A percentile compares a stretch with the other conserved stretches of the same genome.
Evolutionary conservation across 352 stramenopile species (phyloP).

Genomic region (Globisporangium apiculatum): DNA sequence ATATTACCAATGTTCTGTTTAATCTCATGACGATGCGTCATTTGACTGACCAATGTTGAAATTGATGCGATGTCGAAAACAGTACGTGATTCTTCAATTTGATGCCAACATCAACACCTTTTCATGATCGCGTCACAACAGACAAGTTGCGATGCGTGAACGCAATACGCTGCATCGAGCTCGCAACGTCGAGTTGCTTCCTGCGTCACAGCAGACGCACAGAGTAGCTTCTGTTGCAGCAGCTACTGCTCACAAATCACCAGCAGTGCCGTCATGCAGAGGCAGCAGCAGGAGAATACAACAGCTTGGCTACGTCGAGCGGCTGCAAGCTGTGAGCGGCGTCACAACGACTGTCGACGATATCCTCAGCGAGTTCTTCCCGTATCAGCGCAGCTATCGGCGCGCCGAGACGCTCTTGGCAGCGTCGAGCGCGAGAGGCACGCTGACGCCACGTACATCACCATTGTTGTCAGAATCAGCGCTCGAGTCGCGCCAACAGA

Average conservation of each 20-base stretch:
- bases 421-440: neutral
- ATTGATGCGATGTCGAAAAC: no score
- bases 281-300: neutral
- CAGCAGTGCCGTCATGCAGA: no score
- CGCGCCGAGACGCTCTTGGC: constrained; percentile 12
- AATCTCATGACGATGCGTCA: no score
- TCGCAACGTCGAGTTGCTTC: no score
- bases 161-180: no score
- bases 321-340: constrained; percentile 15
- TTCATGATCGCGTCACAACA: no score
- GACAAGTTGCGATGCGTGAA: no score
- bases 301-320: constrained; percentile 11
- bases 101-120: no score
- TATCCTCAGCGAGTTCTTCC: constrained; percentile 31
- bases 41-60: no score
- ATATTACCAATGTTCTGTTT: no score
- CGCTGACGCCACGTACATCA: neutral
- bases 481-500: neutral
- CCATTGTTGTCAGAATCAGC: constrained; percentile 10
- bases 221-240: neutral
- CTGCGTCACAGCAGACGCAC: neutral
- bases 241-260: neutral
- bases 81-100: no score
- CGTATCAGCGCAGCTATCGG: constrained; percentile 20
- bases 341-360: constrained; percentile 18